Evolutionary conservation across 371 early-diverging fungal genomes (phyloP), one percentile per base, ranked within the genome.

Genomic region (Nematocida ironsii): DNA sequence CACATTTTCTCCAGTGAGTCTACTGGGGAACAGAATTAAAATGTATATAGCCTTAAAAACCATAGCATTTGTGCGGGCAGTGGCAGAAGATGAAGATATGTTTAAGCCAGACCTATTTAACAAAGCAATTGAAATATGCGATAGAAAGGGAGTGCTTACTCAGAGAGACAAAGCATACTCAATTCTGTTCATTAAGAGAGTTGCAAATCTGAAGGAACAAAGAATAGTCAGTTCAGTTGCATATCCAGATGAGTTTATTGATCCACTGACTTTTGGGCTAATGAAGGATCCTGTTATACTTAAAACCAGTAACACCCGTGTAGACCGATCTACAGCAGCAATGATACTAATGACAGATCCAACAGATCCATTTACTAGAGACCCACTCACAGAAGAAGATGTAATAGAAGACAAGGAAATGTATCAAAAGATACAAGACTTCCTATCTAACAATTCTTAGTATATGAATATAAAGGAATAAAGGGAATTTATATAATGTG

Each of bases 211-310:
- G 33, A 91, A 92, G 0, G 91, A 5, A 85, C 88, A 78, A 84
- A 85, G 42, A 89, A 90, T 9, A 85, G 84, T 1, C 89, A 88
- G 13, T 91, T 91, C 64, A 92, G 94, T 72, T 91, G 91, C 61
- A 92, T 92, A 78, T 84, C 94, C 92, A 20, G 93, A 94, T 16
- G 73, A 78, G 67, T 82, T 75, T 72, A 62, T 89, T 90, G 98
- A 98, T 88, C 97, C 97, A 6, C 84, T 98, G 60, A 88, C 96
- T 84, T 94, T 87, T 74, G 89, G 91, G 11, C 86, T 94, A 44
- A 98, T 98, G 93, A 91, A 91, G 70, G 94, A 97, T 82, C 99
- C 99, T 0, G 96, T 97, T n/a, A 87, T 92, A 0, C 84, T 98
- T 55, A 94, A 94, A 27, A 92, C 94, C 4, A 92, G 93, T 3